Percentiles rank a stretch among this genome's conserved stretches.
phyloP scores from a whole-genome alignment of 225 moss, liverwort and hornwort genomes.

The Bryoerythrophyllum caledonicum region DNA sequence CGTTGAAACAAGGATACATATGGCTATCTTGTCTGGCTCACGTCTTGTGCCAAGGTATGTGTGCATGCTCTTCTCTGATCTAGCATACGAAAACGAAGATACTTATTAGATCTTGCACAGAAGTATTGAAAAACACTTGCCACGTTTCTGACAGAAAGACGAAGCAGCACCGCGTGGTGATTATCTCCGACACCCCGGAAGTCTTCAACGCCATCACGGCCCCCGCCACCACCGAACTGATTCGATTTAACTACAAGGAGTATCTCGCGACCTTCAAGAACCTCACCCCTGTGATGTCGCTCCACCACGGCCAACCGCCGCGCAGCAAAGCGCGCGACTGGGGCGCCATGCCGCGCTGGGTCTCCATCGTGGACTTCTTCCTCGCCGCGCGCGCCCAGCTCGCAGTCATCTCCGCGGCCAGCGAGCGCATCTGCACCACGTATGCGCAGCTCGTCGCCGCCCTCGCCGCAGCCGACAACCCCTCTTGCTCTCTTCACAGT shows the following conservation, averaged over 20 bases:
- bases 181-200: conserved; percentile 79
- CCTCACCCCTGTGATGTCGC: conserved; percentile 50
- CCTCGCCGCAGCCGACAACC: conserved; percentile 56
- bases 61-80: too few species aligned
- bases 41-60: too few species aligned
- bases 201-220: conserved; percentile 39
- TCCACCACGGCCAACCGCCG: conserved; percentile 58
- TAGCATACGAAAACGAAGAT: too few species aligned
- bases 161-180: conserved; percentile 44
- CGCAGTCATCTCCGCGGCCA: conserved; percentile 71
- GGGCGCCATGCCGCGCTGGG: conserved; percentile 86
- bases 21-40: too few species aligned
- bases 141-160: conserved; percentile 33
- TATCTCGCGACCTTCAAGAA: conserved; percentile 46
- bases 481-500: conserved; percentile 52
- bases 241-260: conserved; percentile 55
- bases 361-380: conserved; percentile 58
- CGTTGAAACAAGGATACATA: not conserved
- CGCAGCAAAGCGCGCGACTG: conserved; percentile 67
- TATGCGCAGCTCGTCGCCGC: conserved; percentile 75
- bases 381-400: conserved; percentile 63
- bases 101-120: not conserved
- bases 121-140: not conserved
- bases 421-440: conserved; percentile 71
- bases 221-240: conserved; percentile 25